Evolutionary conservation across 1,139 yeast genomes (phyloP).

Genomic region (Pichia sp.): DNA sequence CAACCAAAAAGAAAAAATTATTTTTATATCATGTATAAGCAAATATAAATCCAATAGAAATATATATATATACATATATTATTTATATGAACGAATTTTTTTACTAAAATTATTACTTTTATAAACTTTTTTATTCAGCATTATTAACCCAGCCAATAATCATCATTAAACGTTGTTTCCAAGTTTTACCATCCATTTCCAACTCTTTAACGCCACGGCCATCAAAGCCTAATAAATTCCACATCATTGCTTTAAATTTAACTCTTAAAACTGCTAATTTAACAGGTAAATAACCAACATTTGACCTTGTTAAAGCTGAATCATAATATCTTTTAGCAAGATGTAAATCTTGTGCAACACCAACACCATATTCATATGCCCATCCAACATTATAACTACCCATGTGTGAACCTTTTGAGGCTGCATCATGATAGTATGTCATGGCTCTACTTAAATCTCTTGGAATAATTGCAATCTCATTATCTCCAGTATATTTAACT

Average conservation of each 20-base stretch:
- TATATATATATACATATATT: too few species aligned
- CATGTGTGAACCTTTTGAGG: slow-evolving; percentile 53
- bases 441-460: slow-evolving; percentile 76
- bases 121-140: background rate
- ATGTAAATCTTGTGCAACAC: slow-evolving; percentile 68
- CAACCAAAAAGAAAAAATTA: too few species aligned
- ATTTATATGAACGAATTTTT: too few species aligned
- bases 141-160: slow-evolving; percentile 5
- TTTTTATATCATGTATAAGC: too few species aligned
- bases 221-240: slow-evolving; percentile 19
- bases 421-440: slow-evolving; percentile 56
- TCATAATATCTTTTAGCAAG: slow-evolving; percentile 86
- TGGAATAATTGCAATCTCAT: too few species aligned
- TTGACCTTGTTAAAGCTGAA: slow-evolving; percentile 34
- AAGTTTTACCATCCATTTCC: slow-evolving; percentile 3
- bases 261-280: slow-evolving; percentile 44
- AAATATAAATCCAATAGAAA: too few species aligned
- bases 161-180: slow-evolving; percentile 10
- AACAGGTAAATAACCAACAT: slow-evolving; percentile 30
- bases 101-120: too few species aligned
- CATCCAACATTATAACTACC: slow-evolving; percentile 81
- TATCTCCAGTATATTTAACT: too few species aligned
- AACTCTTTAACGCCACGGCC: slow-evolving; percentile 8
- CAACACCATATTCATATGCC: slow-evolving; percentile 83
- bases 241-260: slow-evolving; percentile 30